These are phyloP conservation scores for Colletotrichum cuscutae DNA, from an alignment of 2,329 filamentous ascomycete species.

Conservation along the genomic window DNA sequence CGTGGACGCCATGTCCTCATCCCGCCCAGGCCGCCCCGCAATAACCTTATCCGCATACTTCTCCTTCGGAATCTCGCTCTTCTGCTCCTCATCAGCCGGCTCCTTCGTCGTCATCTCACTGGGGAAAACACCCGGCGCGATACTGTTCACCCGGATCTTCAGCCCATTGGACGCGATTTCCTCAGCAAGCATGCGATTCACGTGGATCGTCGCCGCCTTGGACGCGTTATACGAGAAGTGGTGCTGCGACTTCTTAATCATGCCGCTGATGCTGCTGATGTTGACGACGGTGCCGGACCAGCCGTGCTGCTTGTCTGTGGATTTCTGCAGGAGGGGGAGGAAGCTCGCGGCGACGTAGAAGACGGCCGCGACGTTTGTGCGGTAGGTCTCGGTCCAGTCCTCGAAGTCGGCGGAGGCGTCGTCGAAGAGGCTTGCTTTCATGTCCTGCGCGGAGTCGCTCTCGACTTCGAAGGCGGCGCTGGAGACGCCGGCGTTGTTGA, in stretches of 20 bases:
- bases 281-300: conserved; percentile 73
- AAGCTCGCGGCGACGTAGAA: conserved; percentile 74
- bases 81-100: conserved; percentile 58
- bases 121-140: conserved; percentile 77
- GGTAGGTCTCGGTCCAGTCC: conserved; percentile 78
- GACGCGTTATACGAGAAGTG: conserved; percentile 73
- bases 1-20: conserved; percentile 76
- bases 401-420: conserved; percentile 66
- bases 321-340: conserved; percentile 69
- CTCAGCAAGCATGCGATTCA: conserved; percentile 71
- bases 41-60: conserved; percentile 71
- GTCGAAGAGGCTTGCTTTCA: conserved; percentile 75
- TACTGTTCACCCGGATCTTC: conserved; percentile 76
- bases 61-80: conserved; percentile 67
- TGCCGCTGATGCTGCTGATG: conserved; percentile 74
- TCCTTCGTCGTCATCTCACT: conserved; percentile 75
- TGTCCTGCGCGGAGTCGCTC: conserved; percentile 59
- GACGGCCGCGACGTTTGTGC: conserved; percentile 78
- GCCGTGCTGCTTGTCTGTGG: conserved; percentile 51
- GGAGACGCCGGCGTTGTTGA: conserved; percentile 76
- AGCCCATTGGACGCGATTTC: conserved; percentile 69
- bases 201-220: conserved; percentile 73
- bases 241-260: conserved; percentile 71
- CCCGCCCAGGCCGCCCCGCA: conserved; percentile 72
- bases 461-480: conserved; percentile 66